Evolutionary conservation across 1,284 basidiomycete species (phyloP), one percentile per base, ranked within the genome.

Genomic region (Nidula niveotomentosa): DNA sequence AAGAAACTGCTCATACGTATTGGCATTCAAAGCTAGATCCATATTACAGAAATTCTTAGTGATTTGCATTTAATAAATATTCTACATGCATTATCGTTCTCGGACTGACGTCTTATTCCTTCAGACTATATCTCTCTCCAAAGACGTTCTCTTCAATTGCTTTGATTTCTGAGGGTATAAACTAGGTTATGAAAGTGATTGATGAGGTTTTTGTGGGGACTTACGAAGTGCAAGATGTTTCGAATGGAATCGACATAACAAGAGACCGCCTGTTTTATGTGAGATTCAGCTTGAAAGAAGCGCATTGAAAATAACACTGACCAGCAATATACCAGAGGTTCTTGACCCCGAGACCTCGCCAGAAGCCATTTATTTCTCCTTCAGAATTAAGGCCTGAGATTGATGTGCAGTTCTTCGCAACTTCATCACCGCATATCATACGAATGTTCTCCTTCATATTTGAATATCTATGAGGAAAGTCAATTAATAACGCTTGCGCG

Each of bases 371-470:
- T 10, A 88, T 62, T 68, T 91, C 88, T 8, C 86, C 85, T 65
- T 90, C 88, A 8, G 70, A 65, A 62, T 88, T 77, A 23, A 86
- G 60, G 0, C 86, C 85, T 85, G 88, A 90, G 50, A 90, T 71
- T 0, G 72, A 75, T 36, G 72, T 74, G 51, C 83, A 67, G 48
- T 71, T 71, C 37, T 76, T 66, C 2, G 74, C 77, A 12, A 81
- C 68, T 8, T 80, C 70, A 18, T 77, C 72, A 0, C 80, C 80
- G 46, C 81, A 70, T 36, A 86, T 72, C 7, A 68, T 65, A 23
- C 69, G 65, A 12, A 83, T 55, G 4, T 52, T 41, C 15, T 66
- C 57, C 12, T 41, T 12, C 15, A 15, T 15, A 41, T 41, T 12
- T 12, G 10, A 12, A 41, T 41, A 41, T 12, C 37, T 41, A 15